phyloP scores from a whole-genome alignment of 306 rosid genomes.

The Lathyrus tuberosus region DNA sequence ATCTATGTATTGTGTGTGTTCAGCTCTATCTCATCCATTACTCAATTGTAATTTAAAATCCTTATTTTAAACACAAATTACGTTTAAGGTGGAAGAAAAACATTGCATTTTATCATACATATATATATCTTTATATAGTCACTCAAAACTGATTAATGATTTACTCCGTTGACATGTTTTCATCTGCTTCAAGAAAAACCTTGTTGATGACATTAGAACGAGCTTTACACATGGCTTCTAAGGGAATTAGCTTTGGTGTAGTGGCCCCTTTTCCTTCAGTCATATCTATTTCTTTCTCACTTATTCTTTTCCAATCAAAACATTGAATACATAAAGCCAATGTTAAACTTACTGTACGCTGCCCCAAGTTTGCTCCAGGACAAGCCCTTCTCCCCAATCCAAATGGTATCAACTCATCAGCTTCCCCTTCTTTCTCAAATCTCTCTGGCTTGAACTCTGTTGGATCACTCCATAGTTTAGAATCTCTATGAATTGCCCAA shows the following conservation, averaged over 20 bases:
- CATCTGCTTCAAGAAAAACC: background rate
- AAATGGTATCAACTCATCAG: conserved; percentile 38
- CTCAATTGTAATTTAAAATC: background rate
- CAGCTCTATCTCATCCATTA: background rate
- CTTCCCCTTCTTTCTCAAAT: conserved; percentile 44
- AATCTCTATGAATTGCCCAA: conserved; percentile 44
- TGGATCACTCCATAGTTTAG: conserved; percentile 39
- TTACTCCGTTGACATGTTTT: background rate
- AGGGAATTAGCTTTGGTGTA: conserved; percentile 25
- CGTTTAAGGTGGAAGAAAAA: background rate
- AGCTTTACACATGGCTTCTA: conserved; percentile 38
- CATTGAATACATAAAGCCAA: conserved; percentile 37
- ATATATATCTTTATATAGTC: background rate
- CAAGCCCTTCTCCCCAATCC: conserved; percentile 46
- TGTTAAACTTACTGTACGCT: conserved; percentile 35
- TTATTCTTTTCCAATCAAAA: conserved; percentile 39
- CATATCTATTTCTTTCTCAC: conserved; percentile 35
- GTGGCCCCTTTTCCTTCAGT: conserved; percentile 42
- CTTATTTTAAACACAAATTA: conserved; percentile 8
- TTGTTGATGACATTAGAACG: conserved; percentile 4
- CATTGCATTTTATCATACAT: background rate
- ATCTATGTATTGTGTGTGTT: no score
- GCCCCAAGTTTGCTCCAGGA: conserved; percentile 35
- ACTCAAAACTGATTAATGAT: background rate
- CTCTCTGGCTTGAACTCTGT: conserved; percentile 38